These are phyloP conservation scores for Onygenales sp. DNA, from an alignment of 2,329 filamentous ascomycete species.

Conservation along the genomic window DNA sequence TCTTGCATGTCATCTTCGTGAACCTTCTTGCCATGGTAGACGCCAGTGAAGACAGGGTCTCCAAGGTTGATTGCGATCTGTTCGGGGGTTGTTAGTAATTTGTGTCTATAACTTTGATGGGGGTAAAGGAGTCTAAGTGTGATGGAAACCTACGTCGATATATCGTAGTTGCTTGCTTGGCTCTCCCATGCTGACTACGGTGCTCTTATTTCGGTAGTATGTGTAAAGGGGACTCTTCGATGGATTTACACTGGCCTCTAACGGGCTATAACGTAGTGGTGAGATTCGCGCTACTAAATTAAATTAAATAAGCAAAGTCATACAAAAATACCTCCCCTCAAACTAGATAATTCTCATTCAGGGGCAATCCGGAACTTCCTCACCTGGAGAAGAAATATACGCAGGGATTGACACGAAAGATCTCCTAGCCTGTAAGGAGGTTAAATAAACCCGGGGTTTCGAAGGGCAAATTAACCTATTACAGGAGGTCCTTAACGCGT, in stretches of 20 bases:
- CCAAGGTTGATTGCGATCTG: conserved; percentile 90
- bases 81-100: not conserved
- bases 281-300: not conserved
- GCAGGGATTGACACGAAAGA: not conserved
- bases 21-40: conserved; percentile 68
- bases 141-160: conserved; percentile 33
- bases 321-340: not conserved
- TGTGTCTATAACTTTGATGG: not conserved
- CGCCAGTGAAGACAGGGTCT: conserved; percentile 78
- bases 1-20: conserved; percentile 41
- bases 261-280: not conserved
- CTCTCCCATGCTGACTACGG: conserved; percentile 24
- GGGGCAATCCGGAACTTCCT: not conserved
- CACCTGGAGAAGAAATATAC: not conserved
- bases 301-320: not conserved
- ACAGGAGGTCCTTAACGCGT: not conserved
- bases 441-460: not conserved
- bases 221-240: conserved; percentile 7
- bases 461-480: not conserved
- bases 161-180: conserved; percentile 30
- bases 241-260: not conserved
- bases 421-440: not conserved
- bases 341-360: not conserved
- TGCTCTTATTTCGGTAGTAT: not conserved
- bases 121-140: not conserved